Evolutionary conservation across 129 eudicot genomes (phyloP), one percentile per base, ranked within the genome.

Genomic region (Tanacetum coccineum): DNA sequence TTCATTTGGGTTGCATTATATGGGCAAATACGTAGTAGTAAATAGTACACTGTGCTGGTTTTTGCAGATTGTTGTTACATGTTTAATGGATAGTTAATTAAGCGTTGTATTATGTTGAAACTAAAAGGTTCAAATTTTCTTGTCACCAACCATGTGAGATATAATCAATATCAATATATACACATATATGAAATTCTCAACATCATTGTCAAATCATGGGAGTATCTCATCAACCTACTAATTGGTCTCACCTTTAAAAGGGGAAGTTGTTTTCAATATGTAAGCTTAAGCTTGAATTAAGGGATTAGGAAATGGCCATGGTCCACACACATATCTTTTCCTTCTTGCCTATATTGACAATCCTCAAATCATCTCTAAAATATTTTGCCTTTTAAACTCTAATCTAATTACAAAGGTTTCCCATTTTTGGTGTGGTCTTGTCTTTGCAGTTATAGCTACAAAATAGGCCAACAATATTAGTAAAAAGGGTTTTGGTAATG

Each of bases 231-330:
- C 25, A 68, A 55, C 61, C 62, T 70, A 59, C 59, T 66, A 59
- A 66, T 58, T 48, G 79, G 62, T 74, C 62, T 74, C 62, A 30
- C 58, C 72, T 66, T 74, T 74, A 18, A 28, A n/a, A 32, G 53
- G 73, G 68, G 60, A 4, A 32, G 73, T 74, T 74, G 73, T 74
- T 74, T 66, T 74, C 68, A 58, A 48, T 50, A 59, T 67, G 56
- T 67, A 59, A 59, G 48, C 73, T 49, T 74, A 61, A 66, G 62
- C 79, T 74, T 74, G 15, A 74, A 67, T 67, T 32, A 66, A 66
- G 74, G 79, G 72, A 66, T 66, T 66, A 74, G 67, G n/a, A 66
- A 45, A 67, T 67, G 59, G 68, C 15, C 61, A 49, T n/a, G 73
- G 70, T 51, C 70, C 70, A 74, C 73, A 30, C 10, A 47, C 49